These are phyloP conservation scores for Solanum neorickii DNA, from an alignment of 257 asterid genomes.

Conservation along the genomic window DNA sequence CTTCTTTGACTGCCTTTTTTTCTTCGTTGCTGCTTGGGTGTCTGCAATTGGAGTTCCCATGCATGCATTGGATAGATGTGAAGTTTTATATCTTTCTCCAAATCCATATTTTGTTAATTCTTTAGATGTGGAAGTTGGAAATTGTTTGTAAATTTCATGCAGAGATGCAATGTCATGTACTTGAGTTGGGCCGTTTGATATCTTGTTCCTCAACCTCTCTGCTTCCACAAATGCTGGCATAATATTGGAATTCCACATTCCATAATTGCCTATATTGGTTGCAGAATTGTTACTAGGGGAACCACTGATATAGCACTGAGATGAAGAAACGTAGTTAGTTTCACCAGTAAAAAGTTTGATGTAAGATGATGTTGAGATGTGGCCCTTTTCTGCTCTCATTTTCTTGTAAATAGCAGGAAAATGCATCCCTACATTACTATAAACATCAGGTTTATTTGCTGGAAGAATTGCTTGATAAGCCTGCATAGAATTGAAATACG, in stretches of 20 bases:
- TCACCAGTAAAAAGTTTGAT: slow-evolving; percentile 7
- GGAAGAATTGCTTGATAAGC: slow-evolving; percentile 20
- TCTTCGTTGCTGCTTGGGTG: slow-evolving; percentile 20
- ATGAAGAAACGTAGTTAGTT: slow-evolving; percentile 9
- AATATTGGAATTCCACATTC: slow-evolving; percentile 17
- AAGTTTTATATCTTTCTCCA: slow-evolving; percentile 9
- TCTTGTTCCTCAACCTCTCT: slow-evolving; percentile 29
- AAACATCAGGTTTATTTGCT: slow-evolving; percentile 11
- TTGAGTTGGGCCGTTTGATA: slow-evolving; percentile 41
- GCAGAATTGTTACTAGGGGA: slow-evolving; percentile 6
- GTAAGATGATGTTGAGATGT: slow-evolving; percentile 22
- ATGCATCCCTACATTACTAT: slow-evolving; percentile 21
- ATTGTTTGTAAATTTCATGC: slow-evolving; percentile 18
- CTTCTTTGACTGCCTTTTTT: slow-evolving; percentile 53
- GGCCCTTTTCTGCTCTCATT: slow-evolving; percentile 45
- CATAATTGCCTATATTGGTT: slow-evolving; percentile 13
- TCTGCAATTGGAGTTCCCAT: slow-evolving; percentile 42
- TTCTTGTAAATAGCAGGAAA: slow-evolving; percentile 49
- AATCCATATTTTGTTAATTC: slow-evolving; percentile 16
- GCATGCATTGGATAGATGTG: slow-evolving; percentile 31
- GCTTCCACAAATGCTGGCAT: slow-evolving; percentile 36
- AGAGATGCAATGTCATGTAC: slow-evolving; percentile 33
- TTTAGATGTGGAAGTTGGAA: slow-evolving; percentile 19
- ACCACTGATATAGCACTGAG: slow-evolving; percentile 14
- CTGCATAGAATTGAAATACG: slow-evolving; percentile 37